phyloP scores from a whole-genome alignment of 192 early-diverging fungal species.

The Powellomyces hirtus region DNA sequence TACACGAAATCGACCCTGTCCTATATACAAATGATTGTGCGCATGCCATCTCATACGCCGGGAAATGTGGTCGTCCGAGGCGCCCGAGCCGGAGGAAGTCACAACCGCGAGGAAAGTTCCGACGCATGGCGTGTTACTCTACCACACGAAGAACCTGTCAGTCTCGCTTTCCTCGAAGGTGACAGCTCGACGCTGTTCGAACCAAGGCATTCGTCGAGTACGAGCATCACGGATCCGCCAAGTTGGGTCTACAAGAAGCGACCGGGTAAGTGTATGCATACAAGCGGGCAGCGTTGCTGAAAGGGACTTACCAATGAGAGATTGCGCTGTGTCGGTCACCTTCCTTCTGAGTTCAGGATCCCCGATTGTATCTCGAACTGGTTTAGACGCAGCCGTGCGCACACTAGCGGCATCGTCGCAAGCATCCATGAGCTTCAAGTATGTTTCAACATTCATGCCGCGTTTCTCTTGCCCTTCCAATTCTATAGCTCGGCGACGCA shows the following conservation, averaged over 20 bases:
- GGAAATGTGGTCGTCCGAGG: too few species aligned
- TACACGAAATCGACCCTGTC: too few species aligned
- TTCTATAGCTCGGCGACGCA: constrained; percentile 17
- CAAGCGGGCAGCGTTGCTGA: background rate
- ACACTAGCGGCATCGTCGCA: constrained; percentile 4
- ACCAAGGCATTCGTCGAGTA: constrained; percentile 1
- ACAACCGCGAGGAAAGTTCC: too few species aligned
- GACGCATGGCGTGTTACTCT: too few species aligned
- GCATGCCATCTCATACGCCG: too few species aligned
- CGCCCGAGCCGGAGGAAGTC: too few species aligned
- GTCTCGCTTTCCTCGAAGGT: background rate
- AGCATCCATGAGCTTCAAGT: constrained; percentile 16
- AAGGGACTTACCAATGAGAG: constrained; percentile 9
- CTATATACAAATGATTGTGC: too few species aligned
- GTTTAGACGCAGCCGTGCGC: background rate
- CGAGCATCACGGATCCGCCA: constrained; percentile 17
- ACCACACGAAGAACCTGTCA: constrained; percentile 1
- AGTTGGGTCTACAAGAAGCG: constrained; percentile 4
- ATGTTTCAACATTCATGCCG: constrained; percentile 20
- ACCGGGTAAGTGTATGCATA: background rate
- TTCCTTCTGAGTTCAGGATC: constrained; percentile 3
- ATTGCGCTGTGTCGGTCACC: constrained; percentile 15
- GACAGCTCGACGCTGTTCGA: constrained; percentile 2
- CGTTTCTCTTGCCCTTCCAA: constrained; percentile 8
- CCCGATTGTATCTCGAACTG: background rate